These are phyloP conservation scores for Euphrasia arctica DNA, from an alignment of 305 asterid genomes.

Conservation along the genomic window DNA sequence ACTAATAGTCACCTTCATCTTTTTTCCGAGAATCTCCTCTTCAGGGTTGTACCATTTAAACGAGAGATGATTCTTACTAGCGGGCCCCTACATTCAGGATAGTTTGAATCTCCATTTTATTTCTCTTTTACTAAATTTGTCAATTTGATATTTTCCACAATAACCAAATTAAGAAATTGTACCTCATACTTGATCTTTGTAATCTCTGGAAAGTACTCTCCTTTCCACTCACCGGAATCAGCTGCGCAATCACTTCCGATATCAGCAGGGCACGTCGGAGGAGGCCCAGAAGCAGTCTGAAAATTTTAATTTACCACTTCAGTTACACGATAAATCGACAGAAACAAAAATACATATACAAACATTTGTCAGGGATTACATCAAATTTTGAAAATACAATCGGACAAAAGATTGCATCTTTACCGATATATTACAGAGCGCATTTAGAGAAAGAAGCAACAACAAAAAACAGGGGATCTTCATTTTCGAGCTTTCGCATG, in stretches of 20 bases:
- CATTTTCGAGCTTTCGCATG: slow-evolving; percentile 36
- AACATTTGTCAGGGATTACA: neutral
- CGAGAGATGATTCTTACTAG: slow-evolving; percentile 67
- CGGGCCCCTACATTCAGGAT: slow-evolving; percentile 54
- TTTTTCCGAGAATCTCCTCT: slow-evolving; percentile 73
- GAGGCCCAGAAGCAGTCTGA: slow-evolving; percentile 55
- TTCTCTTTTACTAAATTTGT: neutral
- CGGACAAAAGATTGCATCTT: neutral
- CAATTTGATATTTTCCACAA: neutral
- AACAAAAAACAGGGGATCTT: slow-evolving; percentile 31
- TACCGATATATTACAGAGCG: slow-evolving; percentile 46
- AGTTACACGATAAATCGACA: neutral
- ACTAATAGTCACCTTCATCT: slow-evolving; percentile 62
- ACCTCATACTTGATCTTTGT: slow-evolving; percentile 83
- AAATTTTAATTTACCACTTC: slow-evolving; percentile 5
- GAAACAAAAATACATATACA: no score
- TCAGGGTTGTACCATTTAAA: slow-evolving; percentile 80
- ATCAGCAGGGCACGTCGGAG: slow-evolving; percentile 71
- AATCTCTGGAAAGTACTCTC: slow-evolving; percentile 71
- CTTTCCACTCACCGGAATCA: slow-evolving; percentile 58
- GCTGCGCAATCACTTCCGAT: slow-evolving; percentile 33
- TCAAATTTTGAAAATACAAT: neutral
- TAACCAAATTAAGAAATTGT: neutral
- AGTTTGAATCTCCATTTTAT: neutral
- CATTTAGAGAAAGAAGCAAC: slow-evolving; percentile 33